Evolutionary conservation across 306 rosid species (phyloP).

Genomic region (Trichosanthes truncata): DNA sequence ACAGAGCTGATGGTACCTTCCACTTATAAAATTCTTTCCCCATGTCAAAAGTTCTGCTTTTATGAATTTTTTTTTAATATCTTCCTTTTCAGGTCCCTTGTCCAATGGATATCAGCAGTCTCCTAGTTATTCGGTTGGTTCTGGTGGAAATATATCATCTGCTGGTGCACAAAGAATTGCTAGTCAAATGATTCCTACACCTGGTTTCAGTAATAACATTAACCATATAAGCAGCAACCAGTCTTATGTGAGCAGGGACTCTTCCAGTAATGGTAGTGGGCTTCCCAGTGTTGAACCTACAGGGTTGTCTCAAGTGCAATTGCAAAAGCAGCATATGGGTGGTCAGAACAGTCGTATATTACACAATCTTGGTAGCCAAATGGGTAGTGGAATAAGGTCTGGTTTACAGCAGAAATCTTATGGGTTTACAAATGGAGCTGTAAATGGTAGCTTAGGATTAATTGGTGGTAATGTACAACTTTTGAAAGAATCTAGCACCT

Average conservation of each 20-base stretch:
- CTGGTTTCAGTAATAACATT: constrained; percentile 55
- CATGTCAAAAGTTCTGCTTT: constrained; percentile 5
- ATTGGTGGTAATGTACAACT: constrained; percentile 51
- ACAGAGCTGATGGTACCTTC: constrained; percentile 60
- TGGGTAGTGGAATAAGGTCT: constrained; percentile 72
- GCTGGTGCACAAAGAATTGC: constrained; percentile 50
- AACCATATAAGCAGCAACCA: constrained; percentile 24
- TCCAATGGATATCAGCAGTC: constrained; percentile 84
- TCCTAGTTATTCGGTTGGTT: constrained; percentile 45
- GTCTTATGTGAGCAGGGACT: constrained; percentile 52
- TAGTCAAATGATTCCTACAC: constrained; percentile 99
- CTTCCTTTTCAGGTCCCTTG: constrained; percentile 46
- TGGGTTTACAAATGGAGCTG: constrained; percentile 69
- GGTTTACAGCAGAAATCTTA: constrained; percentile 63
- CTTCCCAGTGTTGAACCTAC: constrained; percentile 62
- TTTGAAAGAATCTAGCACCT: constrained; percentile 49
- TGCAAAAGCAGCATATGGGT: constrained; percentile 61
- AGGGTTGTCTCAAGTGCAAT: constrained; percentile 53
- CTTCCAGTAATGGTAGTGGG: constrained; percentile 49
- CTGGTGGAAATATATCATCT: constrained; percentile 63
- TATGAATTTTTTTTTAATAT: neutral
- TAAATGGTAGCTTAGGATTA: constrained; percentile 63
- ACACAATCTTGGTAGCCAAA: constrained; percentile 62
- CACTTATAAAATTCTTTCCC: constrained; percentile 7
- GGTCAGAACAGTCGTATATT: constrained; percentile 64